phyloP scores from a whole-genome alignment of 768 basidiomycete species.

The Nidularia pulvinata region DNA sequence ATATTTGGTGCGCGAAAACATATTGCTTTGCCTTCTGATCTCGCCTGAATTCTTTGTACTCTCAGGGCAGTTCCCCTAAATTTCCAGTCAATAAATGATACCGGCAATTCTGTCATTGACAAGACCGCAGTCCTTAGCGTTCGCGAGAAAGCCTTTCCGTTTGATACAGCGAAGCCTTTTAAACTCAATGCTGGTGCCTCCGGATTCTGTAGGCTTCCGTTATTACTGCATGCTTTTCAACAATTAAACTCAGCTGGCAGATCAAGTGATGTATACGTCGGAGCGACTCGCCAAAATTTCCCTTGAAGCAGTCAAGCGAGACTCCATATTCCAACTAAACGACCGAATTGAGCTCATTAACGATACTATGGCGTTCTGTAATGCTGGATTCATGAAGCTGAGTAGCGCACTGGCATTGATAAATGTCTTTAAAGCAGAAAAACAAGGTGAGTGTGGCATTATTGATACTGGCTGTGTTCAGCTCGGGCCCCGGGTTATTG shows the following conservation, averaged over 20 bases:
- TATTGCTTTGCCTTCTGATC: no score
- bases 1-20: slow-evolving; percentile 66
- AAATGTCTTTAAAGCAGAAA: slow-evolving; percentile 67
- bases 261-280: slow-evolving; percentile 85
- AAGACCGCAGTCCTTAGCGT: slow-evolving; percentile 62
- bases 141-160: slow-evolving; percentile 62
- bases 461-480: slow-evolving; percentile 1
- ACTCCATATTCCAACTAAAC: slow-evolving; percentile 71
- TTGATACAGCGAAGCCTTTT: slow-evolving; percentile 80
- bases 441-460: slow-evolving; percentile 59
- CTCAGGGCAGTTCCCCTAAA: slow-evolving; percentile 80
- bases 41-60: neutral
- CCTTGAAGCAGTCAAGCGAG: slow-evolving; percentile 66
- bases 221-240: no score
- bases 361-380: slow-evolving; percentile 79
- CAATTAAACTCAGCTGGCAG: slow-evolving; percentile 27
- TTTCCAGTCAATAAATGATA: slow-evolving; percentile 58
- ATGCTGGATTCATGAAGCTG: slow-evolving; percentile 76
- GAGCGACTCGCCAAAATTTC: slow-evolving; percentile 81
- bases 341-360: slow-evolving; percentile 90
- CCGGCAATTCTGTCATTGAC: slow-evolving; percentile 60
- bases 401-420: slow-evolving; percentile 79
- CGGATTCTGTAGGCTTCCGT: slow-evolving; percentile 72
- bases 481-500: no score
- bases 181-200: slow-evolving; percentile 91